Base-by-base conservation (phyloP, 345 rosid genomes). In the Fremontodendron californicum region DNA sequence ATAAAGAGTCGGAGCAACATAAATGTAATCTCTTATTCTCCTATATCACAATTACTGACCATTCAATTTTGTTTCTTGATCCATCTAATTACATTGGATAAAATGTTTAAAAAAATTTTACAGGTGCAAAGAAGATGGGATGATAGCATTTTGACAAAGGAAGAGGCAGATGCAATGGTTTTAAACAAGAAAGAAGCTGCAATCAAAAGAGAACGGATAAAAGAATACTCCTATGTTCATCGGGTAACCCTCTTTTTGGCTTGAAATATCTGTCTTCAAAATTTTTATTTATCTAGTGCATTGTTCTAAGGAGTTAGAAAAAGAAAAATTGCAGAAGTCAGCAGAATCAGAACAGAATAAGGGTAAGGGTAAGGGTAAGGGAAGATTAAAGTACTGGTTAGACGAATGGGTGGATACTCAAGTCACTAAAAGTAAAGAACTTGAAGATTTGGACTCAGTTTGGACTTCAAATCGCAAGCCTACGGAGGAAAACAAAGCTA, bases 91-190 rank as follows among this genome's bases (percentile, higher is more conserved):
- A 29, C 4, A 58, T 13, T 18, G 68, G 29, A 12, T 11, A 18
- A 15, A 49, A 55, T 74, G 79, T 52, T 76, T 3, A 46, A 31
- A 12, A 45, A 31, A 62, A n/a, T n/a, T 5, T 76, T 79, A 73
- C 90, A 94, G 98, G 87, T 89, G 83, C 90, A 87, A 39, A 91
- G 84, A 86, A 88, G 93, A 82, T 93, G 98, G 98, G 93, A 93
- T 63, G 87, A 91, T 65, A 91, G 98, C 85, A 85, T 86, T 43
- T 80, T 91, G 88, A 88, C 98, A 45, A 93, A 89, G 87, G 85
- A 94, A 82, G 96, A 90, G 27, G 93, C 88, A 8, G 88, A 88
- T 13, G 90, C 98, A 0, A 71, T 88, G 54, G 79, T 83, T 57
- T 68, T 83, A 71, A 88, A 92, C 89, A 91, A 86, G 90, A 93